Percentiles rank a stretch among this genome's conserved stretches.
Conservation (phyloP, 768 basidiomycete genomes). For the Rhizopogon vinicolor region DNA sequence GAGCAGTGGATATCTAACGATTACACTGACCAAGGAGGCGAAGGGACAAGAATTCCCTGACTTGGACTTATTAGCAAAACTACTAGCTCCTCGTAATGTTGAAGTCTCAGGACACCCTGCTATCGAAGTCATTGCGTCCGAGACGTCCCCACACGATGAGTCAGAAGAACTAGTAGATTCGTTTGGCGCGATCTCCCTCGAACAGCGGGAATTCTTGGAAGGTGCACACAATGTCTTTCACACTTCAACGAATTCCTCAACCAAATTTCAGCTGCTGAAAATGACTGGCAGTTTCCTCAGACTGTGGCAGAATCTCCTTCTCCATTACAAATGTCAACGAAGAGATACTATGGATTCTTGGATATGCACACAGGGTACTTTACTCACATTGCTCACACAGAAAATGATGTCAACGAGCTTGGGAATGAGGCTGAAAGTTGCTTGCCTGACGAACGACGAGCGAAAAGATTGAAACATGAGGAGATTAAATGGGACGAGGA, state of each 20-base stretch:
- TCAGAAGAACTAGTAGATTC: conserved; percentile 38
- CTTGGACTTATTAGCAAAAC: conserved; percentile 72
- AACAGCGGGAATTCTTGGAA: conserved; percentile 48
- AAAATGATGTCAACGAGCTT: conserved; percentile 81
- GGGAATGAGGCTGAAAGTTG: conserved; percentile 62
- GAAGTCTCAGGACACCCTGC: conserved; percentile 27
- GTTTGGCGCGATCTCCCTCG: conserved; percentile 44
- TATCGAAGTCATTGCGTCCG: conserved; percentile 56
- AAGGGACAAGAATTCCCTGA: conserved; percentile 69
- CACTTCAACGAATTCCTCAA: conserved; percentile 3
- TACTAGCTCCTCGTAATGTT: conserved; percentile 62
- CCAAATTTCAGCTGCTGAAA: conserved; percentile 52
- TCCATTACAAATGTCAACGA: conserved; percentile 32
- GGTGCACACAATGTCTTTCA: conserved; percentile 32
- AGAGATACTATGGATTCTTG: conserved; percentile 71
- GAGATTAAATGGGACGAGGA: conserved; percentile 80
- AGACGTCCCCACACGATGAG: conserved; percentile 20
- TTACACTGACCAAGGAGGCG: conserved; percentile 66
- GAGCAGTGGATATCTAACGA: conserved; percentile 67
- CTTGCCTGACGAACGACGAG: conserved; percentile 44
- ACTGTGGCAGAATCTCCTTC: conserved; percentile 40
- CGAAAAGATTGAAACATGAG: conserved; percentile 54
- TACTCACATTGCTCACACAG: conserved; percentile 61
- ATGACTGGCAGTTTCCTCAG: conserved; percentile 80
- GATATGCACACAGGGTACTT: conserved; percentile 75